Evolutionary conservation across 2,329 filamentous ascomycete genomes (phyloP).

Genomic region (Chaetomium globosum): DNA sequence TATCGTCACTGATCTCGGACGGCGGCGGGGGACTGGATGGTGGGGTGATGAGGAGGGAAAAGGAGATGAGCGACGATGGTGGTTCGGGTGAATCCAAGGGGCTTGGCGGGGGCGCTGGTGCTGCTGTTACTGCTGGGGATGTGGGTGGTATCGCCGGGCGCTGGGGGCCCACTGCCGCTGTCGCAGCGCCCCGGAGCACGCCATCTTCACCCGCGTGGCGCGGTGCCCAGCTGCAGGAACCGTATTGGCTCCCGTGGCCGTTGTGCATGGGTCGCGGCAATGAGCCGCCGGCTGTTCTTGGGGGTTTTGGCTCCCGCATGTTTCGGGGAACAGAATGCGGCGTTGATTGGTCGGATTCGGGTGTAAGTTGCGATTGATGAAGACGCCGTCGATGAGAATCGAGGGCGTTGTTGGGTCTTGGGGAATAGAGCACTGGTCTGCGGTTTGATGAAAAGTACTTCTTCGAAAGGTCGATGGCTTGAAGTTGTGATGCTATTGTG

Average conservation of each 20-base stretch:
- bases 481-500: too few species aligned
- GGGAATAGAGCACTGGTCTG: neutral
- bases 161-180: neutral
- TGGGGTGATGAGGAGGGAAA: conserved; percentile 13
- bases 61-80: conserved; percentile 9
- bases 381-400: neutral
- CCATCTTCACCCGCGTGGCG: conserved; percentile 1
- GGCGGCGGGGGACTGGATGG: conserved; percentile 7
- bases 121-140: neutral
- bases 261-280: neutral
- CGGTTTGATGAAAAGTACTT: neutral
- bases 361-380: neutral
- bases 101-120: neutral
- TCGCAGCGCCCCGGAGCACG: neutral
- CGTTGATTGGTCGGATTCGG: neutral
- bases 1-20: neutral
- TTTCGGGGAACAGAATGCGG: neutral
- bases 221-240: conserved; percentile 1
- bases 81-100: neutral
- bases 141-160: neutral
- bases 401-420: neutral
- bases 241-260: conserved; percentile 2
- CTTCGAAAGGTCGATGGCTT: neutral
- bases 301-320: neutral
- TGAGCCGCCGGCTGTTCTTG: neutral